Evolutionary conservation across 345 rosid species (phyloP).

Genomic region (Bruguiera gymnorhiza): DNA sequence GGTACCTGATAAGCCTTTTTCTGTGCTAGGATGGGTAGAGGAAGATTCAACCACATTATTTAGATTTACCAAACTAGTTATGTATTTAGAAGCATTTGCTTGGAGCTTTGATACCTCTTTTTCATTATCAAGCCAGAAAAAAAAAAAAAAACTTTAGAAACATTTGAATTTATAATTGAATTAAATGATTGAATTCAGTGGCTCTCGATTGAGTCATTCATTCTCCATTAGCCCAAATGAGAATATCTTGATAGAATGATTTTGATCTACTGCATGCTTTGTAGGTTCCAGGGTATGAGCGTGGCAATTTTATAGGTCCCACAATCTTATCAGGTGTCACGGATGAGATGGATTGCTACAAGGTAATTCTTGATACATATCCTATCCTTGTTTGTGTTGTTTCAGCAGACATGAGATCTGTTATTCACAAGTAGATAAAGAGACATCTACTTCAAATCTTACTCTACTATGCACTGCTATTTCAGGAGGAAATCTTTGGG

Average conservation of each 20-base stretch:
- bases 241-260: not conserved
- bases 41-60: not conserved
- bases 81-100: not conserved
- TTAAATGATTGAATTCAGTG: too few species aligned
- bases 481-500: constrained; percentile 98
- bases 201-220: not conserved
- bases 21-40: not conserved
- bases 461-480: constrained; percentile 12
- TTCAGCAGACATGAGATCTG: not conserved
- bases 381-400: not conserved
- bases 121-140: too few species aligned
- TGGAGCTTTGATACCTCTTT: not conserved
- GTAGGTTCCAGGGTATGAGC: constrained; percentile 90
- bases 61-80: not conserved
- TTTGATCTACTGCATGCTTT: not conserved
- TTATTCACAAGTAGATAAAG: constrained; percentile 1
- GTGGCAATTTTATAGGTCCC: constrained; percentile 92
- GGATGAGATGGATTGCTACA: constrained; percentile 94
- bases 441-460: not conserved
- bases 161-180: too few species aligned
- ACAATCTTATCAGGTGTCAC: constrained; percentile 82
- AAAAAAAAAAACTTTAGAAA: too few species aligned
- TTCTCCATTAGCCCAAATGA: constrained; percentile 4
- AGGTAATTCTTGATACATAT: constrained; percentile 41
- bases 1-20: not conserved